Base-by-base conservation (phyloP, 306 rosid genomes). In the Mucuna pruriens region DNA sequence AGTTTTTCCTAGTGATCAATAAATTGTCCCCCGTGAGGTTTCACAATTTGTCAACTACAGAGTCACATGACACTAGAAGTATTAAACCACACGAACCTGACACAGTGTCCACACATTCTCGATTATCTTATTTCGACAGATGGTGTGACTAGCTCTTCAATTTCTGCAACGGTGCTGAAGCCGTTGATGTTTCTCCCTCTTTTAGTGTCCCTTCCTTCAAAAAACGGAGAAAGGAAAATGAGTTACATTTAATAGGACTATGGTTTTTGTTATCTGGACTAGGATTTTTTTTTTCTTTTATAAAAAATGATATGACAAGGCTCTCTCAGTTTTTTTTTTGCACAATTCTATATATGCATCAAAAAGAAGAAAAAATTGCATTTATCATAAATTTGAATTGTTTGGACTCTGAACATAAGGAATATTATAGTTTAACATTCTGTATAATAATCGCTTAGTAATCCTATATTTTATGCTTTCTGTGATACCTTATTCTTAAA, bases 81-180 rank as follows among this genome's bases (percentile, higher is more conserved):
- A 31, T 64, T 9, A 60, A 45, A 20, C 17, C 12, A 25, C 11
- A 34, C 9, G 26, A 58, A 92, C 94, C 92, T 67, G 97, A 92
- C 31, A 79, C 90, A 62, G 97, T 71, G 83, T 92, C 94, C 23
- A 92, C 90, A 81, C 90, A 92, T 31, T 85, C 82, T 12, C 94
- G 92, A 80, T 92, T 82, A 66, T 13, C 45, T 70, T 4, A 92
- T 82, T 72, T 84, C 82, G 31, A 92, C 85, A 19, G 84, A 83
- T 67, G 94, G 94, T 63, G 49, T 87, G 83, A 92, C 85, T 40
- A 86, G 74, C 36, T 87, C 89, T 46, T 90, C 91, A 74, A 12
- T 66, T 54, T 76, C 85, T 44, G 86, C 76, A 7, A 85, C 82
- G 23, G 94, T 85, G 81, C 89, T 85, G 13, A 87, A 85, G 61